Evolutionary conservation across 1,284 basidiomycete genomes (phyloP), one percentile per base, ranked within the genome.

Genomic region (Boletus sp.): DNA sequence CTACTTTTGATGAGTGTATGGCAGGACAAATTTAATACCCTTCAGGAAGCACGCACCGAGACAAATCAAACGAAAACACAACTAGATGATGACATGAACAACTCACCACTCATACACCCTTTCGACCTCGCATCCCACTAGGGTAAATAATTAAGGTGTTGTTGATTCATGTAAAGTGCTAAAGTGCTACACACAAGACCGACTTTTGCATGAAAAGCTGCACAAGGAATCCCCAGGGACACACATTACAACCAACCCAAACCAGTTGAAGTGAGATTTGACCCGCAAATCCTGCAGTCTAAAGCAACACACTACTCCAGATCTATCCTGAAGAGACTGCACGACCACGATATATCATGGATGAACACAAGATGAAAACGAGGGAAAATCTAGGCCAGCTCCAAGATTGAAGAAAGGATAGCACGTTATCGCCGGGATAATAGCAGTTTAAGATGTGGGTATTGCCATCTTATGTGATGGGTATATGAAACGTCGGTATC

Each of bases 351-450:
- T 60, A 58, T 55, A 52, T 54, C 44, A 52, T 14, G 14, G 23
- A 59, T 52, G 51, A 60, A 64, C 17, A 55, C 10, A 29, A 8
- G 20, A 22, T 34, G 26, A 46, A 51, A 48, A 14, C 10, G 27
- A 33, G 36, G 35, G 46, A 47, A 34, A 26, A 34, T 44, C 16
- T 36, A 43, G 43, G 32, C 48, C 51, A 53, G 59, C 54, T 50
- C 51, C 53, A 14, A 23, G 10, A 30, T 10, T 14, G 16, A 43
- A 35, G 25, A 20, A 20, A 45, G 9, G 10, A 38, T 20, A 43
- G 26, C n/a, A 30, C 27, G 35, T 40, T 39, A 54, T 68, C 64
- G 20, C 64, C 54, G 53, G 65, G 64, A 65, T 46, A 37, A 20
- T 22, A 27, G 38, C 49, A 35, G 16, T n/a, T 27, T 14, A 27